A percentile compares a stretch with the other conserved stretches of the same genome.
Conservation (phyloP, 2,329 filamentous ascomycete species). For the Remersonia thermophila region DNA sequence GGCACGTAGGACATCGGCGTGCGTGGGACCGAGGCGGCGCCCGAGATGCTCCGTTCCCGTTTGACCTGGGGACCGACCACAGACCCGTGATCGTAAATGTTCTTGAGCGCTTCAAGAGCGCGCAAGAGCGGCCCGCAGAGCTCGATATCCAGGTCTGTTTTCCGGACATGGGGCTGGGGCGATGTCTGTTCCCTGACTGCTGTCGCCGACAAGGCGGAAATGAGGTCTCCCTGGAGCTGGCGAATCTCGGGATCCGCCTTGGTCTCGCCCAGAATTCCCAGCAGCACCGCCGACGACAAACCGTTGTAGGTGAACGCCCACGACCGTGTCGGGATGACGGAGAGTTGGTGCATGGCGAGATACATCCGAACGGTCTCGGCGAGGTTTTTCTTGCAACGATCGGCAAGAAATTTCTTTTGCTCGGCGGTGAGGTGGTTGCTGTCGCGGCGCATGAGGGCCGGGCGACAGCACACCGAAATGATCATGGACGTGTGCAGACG, state of each 20-base stretch:
- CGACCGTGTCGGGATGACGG: constrained; percentile 52
- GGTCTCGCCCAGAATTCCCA: constrained; percentile 51
- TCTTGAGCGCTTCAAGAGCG: constrained; percentile 48
- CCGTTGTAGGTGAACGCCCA: constrained; percentile 60
- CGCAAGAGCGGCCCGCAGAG: constrained; percentile 49
- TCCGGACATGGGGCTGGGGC: constrained; percentile 39
- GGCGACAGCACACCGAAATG: constrained; percentile 52
- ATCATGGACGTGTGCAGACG: constrained; percentile 54
- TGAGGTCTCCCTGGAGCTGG: constrained; percentile 51
- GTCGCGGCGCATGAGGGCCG: constrained; percentile 42
- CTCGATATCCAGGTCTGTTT: constrained; percentile 48
- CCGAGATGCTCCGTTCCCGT: constrained; percentile 31
- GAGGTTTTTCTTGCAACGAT: constrained; percentile 49
- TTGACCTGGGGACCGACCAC: constrained; percentile 37
- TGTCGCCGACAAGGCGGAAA: constrained; percentile 49
- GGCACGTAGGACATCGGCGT: constrained; percentile 28
- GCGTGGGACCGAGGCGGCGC: constrained; percentile 31
- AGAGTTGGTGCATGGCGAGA: constrained; percentile 55
- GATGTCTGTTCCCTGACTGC: constrained; percentile 49
- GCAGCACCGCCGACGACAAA: constrained; percentile 50
- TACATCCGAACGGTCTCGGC: constrained; percentile 58
- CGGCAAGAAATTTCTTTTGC: constrained; percentile 43
- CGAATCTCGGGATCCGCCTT: constrained; percentile 51
- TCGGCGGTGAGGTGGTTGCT: constrained; percentile 34
- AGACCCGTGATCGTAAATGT: constrained; percentile 54